Base-by-base conservation (phyloP, 2,329 filamentous ascomycete species). In the Fusarium foetens region DNA sequence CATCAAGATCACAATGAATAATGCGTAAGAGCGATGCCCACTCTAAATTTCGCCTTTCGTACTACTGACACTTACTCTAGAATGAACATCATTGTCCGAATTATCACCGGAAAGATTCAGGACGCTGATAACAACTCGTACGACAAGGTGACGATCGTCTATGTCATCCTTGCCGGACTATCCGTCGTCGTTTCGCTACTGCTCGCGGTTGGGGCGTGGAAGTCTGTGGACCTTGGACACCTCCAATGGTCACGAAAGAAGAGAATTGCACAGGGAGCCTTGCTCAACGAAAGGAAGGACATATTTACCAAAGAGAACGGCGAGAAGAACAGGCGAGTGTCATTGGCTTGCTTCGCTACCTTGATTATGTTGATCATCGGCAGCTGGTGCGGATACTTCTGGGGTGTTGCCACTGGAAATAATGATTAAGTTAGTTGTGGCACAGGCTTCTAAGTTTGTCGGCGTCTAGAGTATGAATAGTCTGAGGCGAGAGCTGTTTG, bases 1-100 rank as follows among this genome's bases (percentile, higher is more conserved):
- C 3, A 76, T 90, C 51, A 91, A 91, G 68, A 84, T 90, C 45
- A 86, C 85, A 23, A 85, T 90, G 75, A 90, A 90, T 72, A 90
- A 91, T 75, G 60, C 68, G 61, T 71, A 48, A 58, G 68, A 10
- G 3, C 9, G 3, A 27, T 3, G 1, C 12, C 16, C 11, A 3
- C 7, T 4, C 2, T 21, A 11, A 0, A 3, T 1, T 27, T n/a
- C 7, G 16, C 11, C 4, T 4, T 27, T 0, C 8, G 12, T 6
- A 12, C 10, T 11, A 7, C 17, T 55, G 27, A 61, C 25, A 17
- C 2, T 17, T 21, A 11, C 13, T 12, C 3, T 4, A 61, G 49
- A 4, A 61, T 61, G 49, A 61, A 55, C 2, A 55, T 55, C 21
- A 61, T 57, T 8, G 58, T 61, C 3, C 41, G 49, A 38, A 51